Base-by-base conservation (phyloP, 306 rosid genomes). In the Gynostemma pentaphyllum region DNA sequence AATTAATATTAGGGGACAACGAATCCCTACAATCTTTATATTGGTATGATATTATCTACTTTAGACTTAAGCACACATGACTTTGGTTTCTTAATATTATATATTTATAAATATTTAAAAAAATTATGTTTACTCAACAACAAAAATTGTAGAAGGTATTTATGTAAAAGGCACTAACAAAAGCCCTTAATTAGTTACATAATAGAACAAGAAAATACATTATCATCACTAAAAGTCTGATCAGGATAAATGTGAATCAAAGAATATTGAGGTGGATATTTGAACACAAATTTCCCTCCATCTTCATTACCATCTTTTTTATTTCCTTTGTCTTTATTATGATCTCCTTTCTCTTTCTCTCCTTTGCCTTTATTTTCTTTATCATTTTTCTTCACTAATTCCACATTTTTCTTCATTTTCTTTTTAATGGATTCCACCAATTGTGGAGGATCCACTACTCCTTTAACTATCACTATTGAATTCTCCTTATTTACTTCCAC, bases 201-300 rank as follows among this genome's bases (percentile, higher is more conserved):
- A 12, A 84, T 53, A 13, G 87, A 77, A 62, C 99, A 88, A 57
- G 99, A 69, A 67, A 57, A 68, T 3, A 77, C 88, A 18, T 92
- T 84, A 42, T 92, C 96, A 67, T 92, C 99, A n/a, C 73, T 80
- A 26, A 88, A 86, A 13, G 37, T 78, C 49, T 86, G 88, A 57
- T 16, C 8, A 4, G 81, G 87, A 67, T 76, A 80, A 39, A 70
- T 23, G 59, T 75, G 63, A 9, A 72, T 76, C 10, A 75, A 34
- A 21, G 87, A 70, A 52, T 79, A 85, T n/a, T 85, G 88, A 45
- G 87, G 78, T 71, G 86, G 83, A 69, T 72, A 81, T n/a, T 74
- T 55, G 14, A 67, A 82, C 12, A 40, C 5, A 5, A 46, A 24
- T 5, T 21, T 1, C 2, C 30, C 52, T 2, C 19, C 26, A 13